A percentile compares a stretch with the other conserved stretches of the same genome.
phyloP scores from a whole-genome alignment of 2,329 filamentous ascomycete genomes.

The Pseudogymnoascus sp. region DNA sequence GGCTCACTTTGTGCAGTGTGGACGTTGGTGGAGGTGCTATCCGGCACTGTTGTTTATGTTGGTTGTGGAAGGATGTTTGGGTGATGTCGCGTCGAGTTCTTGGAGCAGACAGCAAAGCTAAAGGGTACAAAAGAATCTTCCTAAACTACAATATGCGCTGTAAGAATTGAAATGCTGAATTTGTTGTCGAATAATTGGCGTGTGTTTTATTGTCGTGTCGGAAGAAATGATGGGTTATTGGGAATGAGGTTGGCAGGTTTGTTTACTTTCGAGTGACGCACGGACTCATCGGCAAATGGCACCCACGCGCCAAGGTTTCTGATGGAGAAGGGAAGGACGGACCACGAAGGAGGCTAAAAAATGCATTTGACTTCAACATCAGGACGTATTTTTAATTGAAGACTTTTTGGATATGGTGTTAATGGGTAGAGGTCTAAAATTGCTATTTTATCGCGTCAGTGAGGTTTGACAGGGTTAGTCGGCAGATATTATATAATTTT shows the following conservation, averaged over 20 bases:
- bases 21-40: conserved; percentile 1
- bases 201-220: not conserved
- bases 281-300: conserved; percentile 3
- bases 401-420: not conserved
- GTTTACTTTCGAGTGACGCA: conserved; percentile 9
- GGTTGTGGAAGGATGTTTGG: not conserved
- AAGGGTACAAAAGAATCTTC: not conserved
- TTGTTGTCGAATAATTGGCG: not conserved
- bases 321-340: not conserved
- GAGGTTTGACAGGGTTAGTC: not conserved
- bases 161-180: not conserved
- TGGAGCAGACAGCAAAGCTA: not conserved
- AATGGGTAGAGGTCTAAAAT: not conserved
- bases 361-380: not conserved
- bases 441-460: not conserved
- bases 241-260: not conserved
- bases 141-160: not conserved
- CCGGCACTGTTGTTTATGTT: not conserved
- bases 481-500: not conserved
- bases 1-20: not conserved
- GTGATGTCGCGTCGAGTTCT: not conserved
- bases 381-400: not conserved
- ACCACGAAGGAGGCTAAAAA: not conserved
- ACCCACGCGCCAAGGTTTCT: not conserved
- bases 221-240: not conserved